Evolutionary conservation across 1,284 basidiomycete species (phyloP).

Genomic region (Fomitopsis pinicola): DNA sequence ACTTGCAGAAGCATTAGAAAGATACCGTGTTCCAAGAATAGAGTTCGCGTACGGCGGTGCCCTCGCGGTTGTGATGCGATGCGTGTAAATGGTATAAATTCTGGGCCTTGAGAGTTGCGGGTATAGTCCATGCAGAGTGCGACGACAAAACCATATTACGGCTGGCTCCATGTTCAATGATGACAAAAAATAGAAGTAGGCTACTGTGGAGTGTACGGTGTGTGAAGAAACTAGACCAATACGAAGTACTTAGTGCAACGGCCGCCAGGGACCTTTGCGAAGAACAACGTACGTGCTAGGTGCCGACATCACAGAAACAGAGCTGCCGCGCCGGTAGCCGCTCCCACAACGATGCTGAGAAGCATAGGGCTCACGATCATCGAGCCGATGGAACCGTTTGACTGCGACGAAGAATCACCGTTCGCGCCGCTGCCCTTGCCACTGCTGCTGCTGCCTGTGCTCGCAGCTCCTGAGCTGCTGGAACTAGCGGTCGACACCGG

Average conservation of each 20-base stretch:
- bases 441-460: background rate
- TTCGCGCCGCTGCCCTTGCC: background rate
- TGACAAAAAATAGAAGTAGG: too few relatives aligned
- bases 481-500: background rate
- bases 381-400: background rate
- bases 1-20: background rate
- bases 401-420: background rate
- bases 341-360: background rate
- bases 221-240: background rate
- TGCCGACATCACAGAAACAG: background rate
- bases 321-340: background rate
- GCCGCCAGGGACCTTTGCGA: background rate
- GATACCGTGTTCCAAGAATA: background rate
- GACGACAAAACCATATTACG: background rate
- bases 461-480: background rate
- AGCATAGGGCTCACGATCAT: conserved; percentile 1
- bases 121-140: background rate
- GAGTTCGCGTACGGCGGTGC: background rate
- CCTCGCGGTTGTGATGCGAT: background rate
- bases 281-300: background rate
- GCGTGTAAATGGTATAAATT: background rate
- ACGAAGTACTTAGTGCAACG: background rate
- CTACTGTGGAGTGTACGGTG: background rate
- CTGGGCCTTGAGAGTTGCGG: background rate
- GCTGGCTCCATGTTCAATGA: background rate